Conservation (phyloP, 805 yeast genomes). For the Komagataella populi region DNA sequence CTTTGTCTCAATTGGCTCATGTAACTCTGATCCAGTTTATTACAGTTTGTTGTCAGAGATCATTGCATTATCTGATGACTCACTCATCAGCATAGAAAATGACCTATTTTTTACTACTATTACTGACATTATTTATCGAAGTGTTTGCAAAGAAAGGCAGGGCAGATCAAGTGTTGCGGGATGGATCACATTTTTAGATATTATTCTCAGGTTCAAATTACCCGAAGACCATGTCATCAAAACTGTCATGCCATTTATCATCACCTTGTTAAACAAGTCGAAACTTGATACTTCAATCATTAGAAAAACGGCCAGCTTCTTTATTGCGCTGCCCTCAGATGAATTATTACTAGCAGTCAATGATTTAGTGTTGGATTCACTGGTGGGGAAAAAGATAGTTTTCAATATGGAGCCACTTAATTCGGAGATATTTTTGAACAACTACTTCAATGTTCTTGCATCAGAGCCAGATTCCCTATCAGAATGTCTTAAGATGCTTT, state of each 20-base stretch:
- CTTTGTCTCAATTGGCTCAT: slow-evolving; percentile 38
- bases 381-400: not conserved
- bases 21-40: slow-evolving; percentile 37
- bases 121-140: not conserved
- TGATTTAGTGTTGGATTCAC: not conserved
- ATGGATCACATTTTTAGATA: not conserved
- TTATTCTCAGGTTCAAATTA: not conserved
- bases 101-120: slow-evolving; percentile 5
- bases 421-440: not conserved
- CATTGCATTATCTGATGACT: slow-evolving; percentile 6
- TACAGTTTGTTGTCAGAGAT: slow-evolving; percentile 19
- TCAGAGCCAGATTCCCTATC: not conserved
- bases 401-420: not conserved
- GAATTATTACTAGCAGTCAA: not conserved
- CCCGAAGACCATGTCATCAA: not conserved
- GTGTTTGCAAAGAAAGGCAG: not conserved
- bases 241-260: not conserved
- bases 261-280: not conserved
- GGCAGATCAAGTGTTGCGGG: not conserved
- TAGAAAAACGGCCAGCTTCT: not conserved
- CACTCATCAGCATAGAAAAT: slow-evolving; percentile 7
- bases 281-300: not conserved
- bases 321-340: not conserved
- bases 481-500: not conserved
- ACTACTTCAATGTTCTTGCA: not conserved